A percentile compares a stretch with the other conserved stretches of the same genome.
phyloP scores from a whole-genome alignment of 306 rosid species.

The Boehmeria nivea region DNA sequence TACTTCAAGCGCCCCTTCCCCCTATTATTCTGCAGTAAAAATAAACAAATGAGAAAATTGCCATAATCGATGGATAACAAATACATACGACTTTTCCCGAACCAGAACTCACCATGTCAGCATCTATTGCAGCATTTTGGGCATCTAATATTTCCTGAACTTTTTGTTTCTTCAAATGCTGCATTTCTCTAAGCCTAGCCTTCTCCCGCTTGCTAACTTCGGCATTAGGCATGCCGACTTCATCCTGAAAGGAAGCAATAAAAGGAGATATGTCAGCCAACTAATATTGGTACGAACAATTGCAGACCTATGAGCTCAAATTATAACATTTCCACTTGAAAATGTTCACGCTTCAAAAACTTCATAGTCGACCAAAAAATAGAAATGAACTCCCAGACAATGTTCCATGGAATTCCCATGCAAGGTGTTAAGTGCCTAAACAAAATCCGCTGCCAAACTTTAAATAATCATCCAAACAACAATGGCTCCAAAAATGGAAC shows the following conservation, averaged over 20 bases:
- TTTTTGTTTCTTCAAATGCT: conserved; percentile 70
- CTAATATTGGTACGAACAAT: not conserved
- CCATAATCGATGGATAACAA: not conserved
- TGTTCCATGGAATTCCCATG: too few species aligned
- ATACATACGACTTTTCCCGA: not conserved
- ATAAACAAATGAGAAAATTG: not conserved
- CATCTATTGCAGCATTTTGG: conserved; percentile 85
- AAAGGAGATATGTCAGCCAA: not conserved
- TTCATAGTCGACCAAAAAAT: not conserved
- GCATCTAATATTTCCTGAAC: conserved; percentile 78
- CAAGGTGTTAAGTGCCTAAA: too few species aligned
- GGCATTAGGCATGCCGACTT: conserved; percentile 29
- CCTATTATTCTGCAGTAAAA: conserved; percentile 53
- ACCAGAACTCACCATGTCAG: conserved; percentile 70
- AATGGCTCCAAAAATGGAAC: too few species aligned
- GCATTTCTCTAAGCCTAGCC: conserved; percentile 77
- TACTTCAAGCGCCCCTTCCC: conserved; percentile 92
- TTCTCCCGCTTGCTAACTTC: conserved; percentile 78
- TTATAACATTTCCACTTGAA: not conserved
- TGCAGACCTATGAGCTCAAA: not conserved
- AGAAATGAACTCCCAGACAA: not conserved
- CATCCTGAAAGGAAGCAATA: conserved; percentile 33
- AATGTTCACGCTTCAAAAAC: not conserved
- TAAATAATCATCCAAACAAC: not conserved
- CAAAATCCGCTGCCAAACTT: not conserved